Conservation (phyloP, 1,284 basidiomycete genomes). For the Anthracocystis panici-leucophaei region DNA sequence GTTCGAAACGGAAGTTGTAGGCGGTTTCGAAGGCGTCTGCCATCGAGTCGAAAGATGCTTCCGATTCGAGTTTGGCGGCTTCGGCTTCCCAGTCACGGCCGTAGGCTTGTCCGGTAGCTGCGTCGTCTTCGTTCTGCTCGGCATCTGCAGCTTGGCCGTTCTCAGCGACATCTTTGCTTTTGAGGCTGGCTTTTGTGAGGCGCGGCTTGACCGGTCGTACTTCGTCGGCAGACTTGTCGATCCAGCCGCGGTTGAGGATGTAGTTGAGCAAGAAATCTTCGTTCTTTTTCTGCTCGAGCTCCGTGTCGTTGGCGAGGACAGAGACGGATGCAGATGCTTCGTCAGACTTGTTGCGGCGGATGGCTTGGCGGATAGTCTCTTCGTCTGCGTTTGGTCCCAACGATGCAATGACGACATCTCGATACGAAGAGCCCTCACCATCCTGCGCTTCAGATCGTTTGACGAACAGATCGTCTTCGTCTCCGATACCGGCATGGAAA, state of each 20-base stretch:
- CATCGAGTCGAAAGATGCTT: constrained; percentile 64
- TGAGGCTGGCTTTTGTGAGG: constrained; percentile 33
- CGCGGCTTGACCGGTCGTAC: constrained; percentile 39
- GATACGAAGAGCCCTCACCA: constrained; percentile 83
- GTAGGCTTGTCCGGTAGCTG: constrained; percentile 12
- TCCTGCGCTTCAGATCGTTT: constrained; percentile 81
- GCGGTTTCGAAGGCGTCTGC: constrained; percentile 68
- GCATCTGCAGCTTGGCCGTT: constrained; percentile 16
- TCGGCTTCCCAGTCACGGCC: constrained; percentile 67
- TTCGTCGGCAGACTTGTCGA: constrained; percentile 55
- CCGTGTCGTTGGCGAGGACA: constrained; percentile 30
- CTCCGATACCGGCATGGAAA: constrained; percentile 74
- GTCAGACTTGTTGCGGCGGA: constrained; percentile 31
- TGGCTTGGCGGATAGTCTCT: constrained; percentile 51
- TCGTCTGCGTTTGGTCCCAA: constrained; percentile 80
- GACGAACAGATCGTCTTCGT: constrained; percentile 74
- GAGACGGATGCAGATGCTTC: constrained; percentile 39
- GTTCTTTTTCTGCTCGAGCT: constrained; percentile 72
- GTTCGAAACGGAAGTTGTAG: constrained; percentile 69
- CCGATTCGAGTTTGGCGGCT: constrained; percentile 66
- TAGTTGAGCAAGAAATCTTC: constrained; percentile 83
- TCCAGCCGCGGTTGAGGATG: constrained; percentile 68
- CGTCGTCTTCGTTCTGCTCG: constrained; percentile 4
- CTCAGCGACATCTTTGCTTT: constrained; percentile 24
- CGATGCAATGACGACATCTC: constrained; percentile 81